Evolutionary conservation across 2,329 filamentous ascomycete species (phyloP).

Genomic region (Diaporthe nobilis): DNA sequence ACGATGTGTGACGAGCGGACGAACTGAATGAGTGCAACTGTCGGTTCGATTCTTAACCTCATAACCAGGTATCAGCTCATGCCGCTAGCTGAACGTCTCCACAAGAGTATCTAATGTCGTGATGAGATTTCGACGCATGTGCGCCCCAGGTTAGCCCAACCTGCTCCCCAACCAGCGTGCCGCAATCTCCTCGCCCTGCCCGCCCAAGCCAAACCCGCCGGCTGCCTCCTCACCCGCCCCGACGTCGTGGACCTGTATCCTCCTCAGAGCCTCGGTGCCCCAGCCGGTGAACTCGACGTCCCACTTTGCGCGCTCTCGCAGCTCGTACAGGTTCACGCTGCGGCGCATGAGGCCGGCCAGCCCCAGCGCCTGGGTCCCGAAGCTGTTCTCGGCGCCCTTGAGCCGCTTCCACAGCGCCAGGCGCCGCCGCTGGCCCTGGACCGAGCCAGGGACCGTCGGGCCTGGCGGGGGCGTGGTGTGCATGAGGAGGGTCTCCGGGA

Average conservation of each 20-base stretch:
- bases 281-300: slow-evolving; percentile 55
- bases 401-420: slow-evolving; percentile 30
- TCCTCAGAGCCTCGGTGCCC: slow-evolving; percentile 52
- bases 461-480: slow-evolving; percentile 54
- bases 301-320: slow-evolving; percentile 58
- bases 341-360: slow-evolving; percentile 63
- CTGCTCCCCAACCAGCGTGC: slow-evolving; percentile 37
- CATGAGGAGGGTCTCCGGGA: slow-evolving; percentile 65
- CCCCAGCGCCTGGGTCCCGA: slow-evolving; percentile 62
- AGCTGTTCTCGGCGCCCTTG: slow-evolving; percentile 56
- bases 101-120: not conserved
- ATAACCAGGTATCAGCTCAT: not conserved
- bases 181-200: slow-evolving; percentile 30
- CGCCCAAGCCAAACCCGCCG: slow-evolving; percentile 1
- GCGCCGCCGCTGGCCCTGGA: slow-evolving; percentile 43
- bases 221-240: slow-evolving; percentile 50
- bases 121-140: too few species aligned
- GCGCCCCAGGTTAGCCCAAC: not conserved
- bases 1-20: not conserved
- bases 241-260: slow-evolving; percentile 57
- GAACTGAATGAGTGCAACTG: not conserved
- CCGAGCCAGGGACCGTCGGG: slow-evolving; percentile 37
- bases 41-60: too few species aligned
- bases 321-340: slow-evolving; percentile 62
- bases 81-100: not conserved